These are phyloP conservation scores for Heliamphora ciliata DNA, from an alignment of 179 eudicot genomes.

Conservation along the genomic window DNA sequence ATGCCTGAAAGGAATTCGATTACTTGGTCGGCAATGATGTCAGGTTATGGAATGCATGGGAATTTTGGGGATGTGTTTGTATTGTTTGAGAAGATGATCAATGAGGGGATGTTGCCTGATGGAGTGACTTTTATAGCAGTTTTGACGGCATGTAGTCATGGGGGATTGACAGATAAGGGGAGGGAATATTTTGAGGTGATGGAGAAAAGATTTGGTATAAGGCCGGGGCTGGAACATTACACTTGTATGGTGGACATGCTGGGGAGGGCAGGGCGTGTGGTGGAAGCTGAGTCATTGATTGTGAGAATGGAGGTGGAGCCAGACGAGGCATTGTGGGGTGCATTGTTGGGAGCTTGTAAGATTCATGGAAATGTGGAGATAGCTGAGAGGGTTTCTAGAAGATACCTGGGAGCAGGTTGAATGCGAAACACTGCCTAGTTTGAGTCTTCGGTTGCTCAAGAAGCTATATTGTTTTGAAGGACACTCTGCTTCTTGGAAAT, in stretches of 20 bases:
- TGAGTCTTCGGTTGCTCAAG: not conserved
- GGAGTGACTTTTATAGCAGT: conserved; percentile 32
- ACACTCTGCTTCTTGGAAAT: not conserved
- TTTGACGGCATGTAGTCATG: conserved; percentile 49
- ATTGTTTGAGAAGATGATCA: conserved; percentile 40
- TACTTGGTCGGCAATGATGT: conserved; percentile 50
- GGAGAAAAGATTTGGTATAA: conserved; percentile 30
- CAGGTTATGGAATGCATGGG: conserved; percentile 44
- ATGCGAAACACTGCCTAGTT: not conserved
- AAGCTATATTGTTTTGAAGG: not conserved
- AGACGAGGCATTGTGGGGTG: conserved; percentile 41
- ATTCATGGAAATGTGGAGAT: conserved; percentile 27
- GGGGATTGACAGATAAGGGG: conserved; percentile 42
- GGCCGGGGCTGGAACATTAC: conserved; percentile 43
- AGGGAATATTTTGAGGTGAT: conserved; percentile 42
- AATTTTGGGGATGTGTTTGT: conserved; percentile 27
- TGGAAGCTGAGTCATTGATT: conserved; percentile 40
- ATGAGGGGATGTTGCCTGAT: conserved; percentile 38
- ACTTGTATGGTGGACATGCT: conserved; percentile 62
- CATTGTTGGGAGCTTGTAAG: conserved; percentile 40
- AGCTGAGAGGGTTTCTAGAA: conserved; percentile 31
- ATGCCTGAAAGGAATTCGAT: conserved; percentile 36
- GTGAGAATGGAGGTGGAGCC: conserved; percentile 46
- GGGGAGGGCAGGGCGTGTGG: conserved; percentile 43
- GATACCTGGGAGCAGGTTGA: conserved; percentile 16